Conservation (phyloP, 768 basidiomycete genomes). For the Chlorophyllum brunneum region DNA sequence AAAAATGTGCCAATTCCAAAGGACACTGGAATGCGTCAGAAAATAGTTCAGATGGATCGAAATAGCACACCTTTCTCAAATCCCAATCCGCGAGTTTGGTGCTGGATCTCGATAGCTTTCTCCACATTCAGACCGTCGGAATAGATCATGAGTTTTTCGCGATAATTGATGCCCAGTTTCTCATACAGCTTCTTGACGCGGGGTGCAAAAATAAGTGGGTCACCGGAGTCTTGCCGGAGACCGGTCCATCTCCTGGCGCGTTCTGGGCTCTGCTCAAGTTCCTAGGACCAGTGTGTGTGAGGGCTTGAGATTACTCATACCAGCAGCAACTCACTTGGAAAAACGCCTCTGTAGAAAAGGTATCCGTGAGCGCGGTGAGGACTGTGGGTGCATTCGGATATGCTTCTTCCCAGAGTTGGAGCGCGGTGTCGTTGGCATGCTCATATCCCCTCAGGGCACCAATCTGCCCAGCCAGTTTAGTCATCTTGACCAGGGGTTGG, state of each 20-base stretch:
- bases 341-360: slow-evolving; percentile 85
- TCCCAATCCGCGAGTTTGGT: slow-evolving; percentile 71
- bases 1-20: slow-evolving; percentile 94
- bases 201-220: slow-evolving; percentile 78
- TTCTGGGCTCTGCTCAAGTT: slow-evolving; percentile 50
- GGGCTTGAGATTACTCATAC: neutral
- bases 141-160: slow-evolving; percentile 71
- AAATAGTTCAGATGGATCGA: slow-evolving; percentile 7
- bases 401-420: slow-evolving; percentile 85
- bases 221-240: slow-evolving; percentile 91
- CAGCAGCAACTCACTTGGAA: slow-evolving; percentile 51
- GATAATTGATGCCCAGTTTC: slow-evolving; percentile 61
- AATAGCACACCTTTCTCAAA: slow-evolving; percentile 48
- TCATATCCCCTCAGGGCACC: slow-evolving; percentile 85
- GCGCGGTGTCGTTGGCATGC: slow-evolving; percentile 63
- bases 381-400: slow-evolving; percentile 44
- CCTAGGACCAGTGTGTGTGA: slow-evolving; percentile 33
- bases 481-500: slow-evolving; percentile 1
- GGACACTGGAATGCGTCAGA: slow-evolving; percentile 44
- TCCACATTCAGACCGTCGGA: slow-evolving; percentile 32
- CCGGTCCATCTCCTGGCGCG: slow-evolving; percentile 74
- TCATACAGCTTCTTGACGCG: slow-evolving; percentile 71
- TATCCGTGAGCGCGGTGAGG: slow-evolving; percentile 88
- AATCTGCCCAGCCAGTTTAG: slow-evolving; percentile 53
- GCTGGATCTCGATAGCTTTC: slow-evolving; percentile 48